These are phyloP conservation scores for Globisporangium cylindrosporum DNA, from an alignment of 352 stramenopile species.

Conservation along the genomic window DNA sequence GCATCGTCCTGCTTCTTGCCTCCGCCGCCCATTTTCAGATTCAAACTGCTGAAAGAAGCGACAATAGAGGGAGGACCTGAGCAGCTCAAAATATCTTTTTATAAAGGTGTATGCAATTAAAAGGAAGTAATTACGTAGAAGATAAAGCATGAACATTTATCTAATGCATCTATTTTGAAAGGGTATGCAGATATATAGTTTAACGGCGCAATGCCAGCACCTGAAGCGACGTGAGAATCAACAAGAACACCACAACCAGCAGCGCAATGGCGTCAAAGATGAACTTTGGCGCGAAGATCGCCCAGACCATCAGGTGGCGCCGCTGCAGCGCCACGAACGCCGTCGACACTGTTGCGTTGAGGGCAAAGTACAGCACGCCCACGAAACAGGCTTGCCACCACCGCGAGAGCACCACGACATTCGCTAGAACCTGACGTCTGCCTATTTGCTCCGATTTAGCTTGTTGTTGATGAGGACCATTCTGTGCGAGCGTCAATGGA, in stretches of 20 bases:
- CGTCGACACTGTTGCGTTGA: slow-evolving; percentile 71
- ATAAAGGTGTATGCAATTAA: neutral
- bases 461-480: neutral
- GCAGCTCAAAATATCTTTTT: neutral
- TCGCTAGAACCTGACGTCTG: neutral
- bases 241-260: slow-evolving; percentile 45
- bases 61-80: neutral
- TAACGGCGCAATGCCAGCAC: neutral
- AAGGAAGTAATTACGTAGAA: neutral
- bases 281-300: slow-evolving; percentile 91
- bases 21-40: slow-evolving; percentile 13
- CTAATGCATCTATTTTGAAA: slow-evolving; percentile 1
- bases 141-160: neutral
- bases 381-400: slow-evolving; percentile 21
- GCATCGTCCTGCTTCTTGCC: slow-evolving; percentile 14
- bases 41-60: neutral
- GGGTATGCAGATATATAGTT: slow-evolving; percentile 2
- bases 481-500: slow-evolving; percentile 23
- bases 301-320: slow-evolving; percentile 92
- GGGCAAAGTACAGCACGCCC: slow-evolving; percentile 45
- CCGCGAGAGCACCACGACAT: slow-evolving; percentile 4
- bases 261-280: slow-evolving; percentile 78
- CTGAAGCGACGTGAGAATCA: slow-evolving; percentile 34
- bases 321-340: slow-evolving; percentile 82
- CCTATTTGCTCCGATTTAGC: no score